Evolutionary conservation across 2,329 filamentous ascomycete genomes (phyloP).

Genomic region (Ceratocystis ficicola): DNA sequence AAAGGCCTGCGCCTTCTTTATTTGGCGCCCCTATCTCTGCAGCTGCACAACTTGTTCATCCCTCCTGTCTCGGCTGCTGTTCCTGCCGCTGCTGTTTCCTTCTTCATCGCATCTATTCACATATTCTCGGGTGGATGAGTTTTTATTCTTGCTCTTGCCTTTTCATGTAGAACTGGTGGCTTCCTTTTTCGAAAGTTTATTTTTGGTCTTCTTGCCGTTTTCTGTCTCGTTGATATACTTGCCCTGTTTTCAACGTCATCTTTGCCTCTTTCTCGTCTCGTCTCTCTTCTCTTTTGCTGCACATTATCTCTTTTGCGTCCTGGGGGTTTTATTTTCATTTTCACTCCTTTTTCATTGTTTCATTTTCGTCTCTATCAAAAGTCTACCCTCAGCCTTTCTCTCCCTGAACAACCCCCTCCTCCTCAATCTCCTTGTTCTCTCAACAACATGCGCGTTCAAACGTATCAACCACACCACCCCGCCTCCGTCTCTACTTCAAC

Average conservation of each 20-base stretch:
- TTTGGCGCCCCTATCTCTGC: not conserved
- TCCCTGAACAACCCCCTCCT: not conserved
- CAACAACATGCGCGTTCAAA: conserved; percentile 5
- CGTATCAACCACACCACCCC: not conserved
- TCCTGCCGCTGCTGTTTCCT: not conserved
- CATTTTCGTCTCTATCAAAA: not conserved
- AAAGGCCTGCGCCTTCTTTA: not conserved
- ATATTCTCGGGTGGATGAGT: not conserved
- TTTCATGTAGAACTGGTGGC: conserved; percentile 1
- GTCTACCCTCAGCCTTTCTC: not conserved
- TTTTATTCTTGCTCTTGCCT: not conserved
- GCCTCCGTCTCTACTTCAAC: not conserved
- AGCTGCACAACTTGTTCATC: not conserved
- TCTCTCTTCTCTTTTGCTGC: not conserved
- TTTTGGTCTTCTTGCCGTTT: not conserved
- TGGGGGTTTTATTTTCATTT: not conserved
- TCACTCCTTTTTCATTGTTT: not conserved
- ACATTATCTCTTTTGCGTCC: not conserved
- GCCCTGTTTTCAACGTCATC: not conserved
- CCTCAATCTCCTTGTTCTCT: not conserved
- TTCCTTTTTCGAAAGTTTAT: not conserved
- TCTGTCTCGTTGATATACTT: not conserved
- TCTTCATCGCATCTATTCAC: not conserved
- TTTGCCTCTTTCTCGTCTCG: not conserved
- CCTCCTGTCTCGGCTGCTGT: no score